Evolutionary conservation across 139 green algal genomes (phyloP), one percentile per base, ranked within the genome.

Genomic region (Volvox africanus): DNA sequence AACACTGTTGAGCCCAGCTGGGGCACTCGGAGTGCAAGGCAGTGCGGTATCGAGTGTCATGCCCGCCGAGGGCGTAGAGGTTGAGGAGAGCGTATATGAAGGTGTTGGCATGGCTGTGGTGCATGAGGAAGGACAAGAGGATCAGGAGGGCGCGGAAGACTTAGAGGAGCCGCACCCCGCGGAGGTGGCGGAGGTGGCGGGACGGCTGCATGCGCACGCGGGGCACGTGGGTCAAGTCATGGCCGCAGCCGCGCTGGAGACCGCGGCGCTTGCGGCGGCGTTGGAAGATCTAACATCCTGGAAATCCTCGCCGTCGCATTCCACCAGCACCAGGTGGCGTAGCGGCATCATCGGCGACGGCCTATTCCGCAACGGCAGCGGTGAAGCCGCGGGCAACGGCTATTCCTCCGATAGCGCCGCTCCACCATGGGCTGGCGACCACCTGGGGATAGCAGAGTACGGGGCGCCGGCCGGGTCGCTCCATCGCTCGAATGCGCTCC

Each of bases 211-310:
- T 24, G 69, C 69, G 1, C 85, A 89, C n/a, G 85, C 85, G 17
- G 85, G 85, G 28, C 28, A 67, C 3, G 68, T 89, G 33, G 85
- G 69, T 2, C 85, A 89, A 71, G 69, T 80, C 11, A 82, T 89
- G 35, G 85, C 85, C 36, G n/a, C 44, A 18, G 85, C 85, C n/a
- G 85, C 85, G 69, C 36, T 89, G 69, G 69, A 82, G 69, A 65
- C 85, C 37, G 85, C 85, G n/a, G 85, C 85, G 69, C 85, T 89
- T 36, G 85, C 85, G 69, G 69, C 37, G 85, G 85, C 85, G 18
- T 50, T 89, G 69, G 85, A 89, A 0, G 85, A 73, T 30, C 2
- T 89, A 30, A 44, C 44, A 17, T 18, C 28, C 33, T 80, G 44
- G 37, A n/a, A 24, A 61, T n/a, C 50, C 28, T 61, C 28, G 13